Percentiles rank a stretch among this genome's conserved stretches.
phyloP scores from a whole-genome alignment of 768 basidiomycete genomes.

The Panaeolus papilionaceus region DNA sequence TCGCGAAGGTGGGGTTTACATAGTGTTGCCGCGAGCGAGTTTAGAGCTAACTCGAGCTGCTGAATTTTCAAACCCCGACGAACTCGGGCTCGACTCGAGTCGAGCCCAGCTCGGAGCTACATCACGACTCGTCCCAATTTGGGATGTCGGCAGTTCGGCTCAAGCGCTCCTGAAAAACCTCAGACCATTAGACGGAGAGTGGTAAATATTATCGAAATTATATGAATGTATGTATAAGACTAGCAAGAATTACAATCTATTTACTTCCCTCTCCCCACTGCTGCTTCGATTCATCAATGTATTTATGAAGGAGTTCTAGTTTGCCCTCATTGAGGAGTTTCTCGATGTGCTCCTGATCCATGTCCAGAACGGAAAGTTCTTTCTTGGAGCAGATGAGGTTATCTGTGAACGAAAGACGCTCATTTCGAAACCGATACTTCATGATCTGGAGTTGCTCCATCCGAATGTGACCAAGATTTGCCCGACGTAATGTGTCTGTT shows the following conservation, averaged over 20 bases:
- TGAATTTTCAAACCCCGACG: background rate
- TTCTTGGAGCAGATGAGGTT: too few relatives aligned
- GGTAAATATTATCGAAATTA: background rate
- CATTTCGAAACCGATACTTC: too few relatives aligned
- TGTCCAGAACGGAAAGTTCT: too few relatives aligned
- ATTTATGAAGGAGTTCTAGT: background rate
- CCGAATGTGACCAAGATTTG: too few relatives aligned
- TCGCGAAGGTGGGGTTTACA: conserved; percentile 16
- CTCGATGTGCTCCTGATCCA: background rate
- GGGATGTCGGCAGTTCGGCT: background rate
- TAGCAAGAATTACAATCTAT: background rate
- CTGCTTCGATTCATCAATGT: background rate
- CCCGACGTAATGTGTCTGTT: too few relatives aligned
- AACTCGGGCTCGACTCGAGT: background rate
- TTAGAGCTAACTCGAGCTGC: background rate
- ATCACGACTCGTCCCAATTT: background rate
- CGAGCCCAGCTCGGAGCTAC: background rate
- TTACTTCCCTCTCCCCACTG: background rate
- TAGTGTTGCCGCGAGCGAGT: background rate
- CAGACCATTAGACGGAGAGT: background rate
- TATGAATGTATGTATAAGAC: background rate
- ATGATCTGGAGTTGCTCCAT: too few relatives aligned
- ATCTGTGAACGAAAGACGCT: too few relatives aligned
- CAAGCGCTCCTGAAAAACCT: background rate
- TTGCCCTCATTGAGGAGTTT: background rate